These are phyloP conservation scores for Trametes versicolor DNA, from an alignment of 1,284 basidiomycete genomes.

Conservation along the genomic window DNA sequence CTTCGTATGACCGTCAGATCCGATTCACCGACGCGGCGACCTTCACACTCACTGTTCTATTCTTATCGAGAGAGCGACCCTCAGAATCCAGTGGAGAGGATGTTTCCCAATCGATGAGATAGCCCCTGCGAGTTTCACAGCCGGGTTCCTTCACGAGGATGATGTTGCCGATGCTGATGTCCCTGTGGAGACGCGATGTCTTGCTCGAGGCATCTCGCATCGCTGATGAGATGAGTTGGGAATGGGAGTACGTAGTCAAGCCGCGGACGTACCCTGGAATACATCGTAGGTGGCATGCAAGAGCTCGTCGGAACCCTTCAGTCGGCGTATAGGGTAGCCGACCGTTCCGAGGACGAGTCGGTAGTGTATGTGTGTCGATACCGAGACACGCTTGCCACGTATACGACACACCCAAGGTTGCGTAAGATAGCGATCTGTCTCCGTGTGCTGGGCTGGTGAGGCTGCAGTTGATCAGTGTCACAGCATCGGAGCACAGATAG, in stretches of 20 bases:
- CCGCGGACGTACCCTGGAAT: constrained; percentile 8
- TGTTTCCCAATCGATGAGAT: constrained; percentile 5
- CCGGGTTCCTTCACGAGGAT: constrained; percentile 10
- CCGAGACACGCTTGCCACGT: neutral
- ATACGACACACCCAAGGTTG: neutral
- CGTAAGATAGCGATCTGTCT: neutral
- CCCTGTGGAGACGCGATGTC: constrained; percentile 17
- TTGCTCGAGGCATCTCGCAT: constrained; percentile 9
- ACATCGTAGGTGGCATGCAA: constrained; percentile 10
- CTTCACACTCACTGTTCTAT: neutral
- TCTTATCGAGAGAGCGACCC: constrained; percentile 1
- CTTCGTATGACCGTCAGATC: neutral
- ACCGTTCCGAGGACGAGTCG: constrained; percentile 14
- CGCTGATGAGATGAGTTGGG: neutral
- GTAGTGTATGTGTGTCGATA: constrained; percentile 15
- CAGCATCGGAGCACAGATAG: neutral
- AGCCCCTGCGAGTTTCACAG: neutral
- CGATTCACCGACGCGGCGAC: too few species aligned
- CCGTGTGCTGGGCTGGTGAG: neutral
- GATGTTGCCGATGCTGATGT: constrained; percentile 24
- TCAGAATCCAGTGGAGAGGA: neutral
- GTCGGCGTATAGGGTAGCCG: constrained; percentile 14
- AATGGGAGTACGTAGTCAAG: too few species aligned
- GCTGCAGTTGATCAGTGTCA: neutral
- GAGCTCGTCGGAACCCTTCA: constrained; percentile 20